Conservation (phyloP, 306 rosid species). For the Betula pendula region DNA sequence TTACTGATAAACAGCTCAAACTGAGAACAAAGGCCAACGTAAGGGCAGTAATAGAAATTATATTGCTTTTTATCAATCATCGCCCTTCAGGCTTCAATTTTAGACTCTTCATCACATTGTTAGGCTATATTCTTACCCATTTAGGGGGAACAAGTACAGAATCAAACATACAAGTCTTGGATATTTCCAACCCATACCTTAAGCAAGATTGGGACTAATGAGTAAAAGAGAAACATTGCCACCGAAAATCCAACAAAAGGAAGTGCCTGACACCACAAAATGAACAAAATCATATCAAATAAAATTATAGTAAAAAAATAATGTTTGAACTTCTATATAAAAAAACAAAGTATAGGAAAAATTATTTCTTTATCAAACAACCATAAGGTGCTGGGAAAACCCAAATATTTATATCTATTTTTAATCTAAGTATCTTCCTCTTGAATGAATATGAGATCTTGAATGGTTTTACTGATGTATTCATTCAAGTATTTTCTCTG, state of each 20-base stretch:
- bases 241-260: conserved; percentile 86
- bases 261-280: conserved; percentile 65
- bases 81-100: neutral
- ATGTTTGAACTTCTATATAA: neutral
- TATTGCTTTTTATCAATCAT: neutral
- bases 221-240: conserved; percentile 92
- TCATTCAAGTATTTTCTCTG: neutral
- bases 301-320: neutral
- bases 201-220: conserved; percentile 82
- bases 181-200: conserved; percentile 55
- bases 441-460: neutral
- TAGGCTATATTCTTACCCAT: neutral
- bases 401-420: neutral
- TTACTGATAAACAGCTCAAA: neutral
- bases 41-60: neutral
- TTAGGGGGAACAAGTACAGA: neutral
- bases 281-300: conserved; percentile 11
- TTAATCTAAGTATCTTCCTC: neutral
- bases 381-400: neutral
- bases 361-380: neutral
- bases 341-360: neutral
- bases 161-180: conserved; percentile 6
- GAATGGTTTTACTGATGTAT: neutral
- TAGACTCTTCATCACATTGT: neutral
- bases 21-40: neutral